Evolutionary conservation across 2,329 filamentous ascomycete genomes (phyloP), one percentile per base, ranked within the genome.

Genomic region (Colletotrichum trifolii): DNA sequence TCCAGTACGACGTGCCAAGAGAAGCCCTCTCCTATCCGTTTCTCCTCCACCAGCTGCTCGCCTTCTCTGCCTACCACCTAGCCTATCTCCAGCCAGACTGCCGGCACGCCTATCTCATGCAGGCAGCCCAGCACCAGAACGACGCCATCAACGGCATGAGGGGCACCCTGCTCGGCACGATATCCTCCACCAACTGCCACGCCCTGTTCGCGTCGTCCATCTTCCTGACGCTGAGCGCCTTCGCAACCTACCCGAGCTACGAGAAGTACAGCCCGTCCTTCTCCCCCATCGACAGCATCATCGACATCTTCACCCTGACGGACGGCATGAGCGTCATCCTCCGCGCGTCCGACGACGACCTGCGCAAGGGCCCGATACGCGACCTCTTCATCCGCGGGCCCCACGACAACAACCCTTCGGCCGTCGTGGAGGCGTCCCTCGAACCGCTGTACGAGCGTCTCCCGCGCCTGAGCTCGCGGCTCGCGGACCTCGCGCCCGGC

Each of bases 51-150:
- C 74, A 77, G 40, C 58, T 78, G 2, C 69, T 77, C 3, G 75
- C 75, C 46, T 69, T 75, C 7, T 70, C 76, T 2, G 74, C 75
- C 8, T 71, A 73, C 43, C 74, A 77, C 50, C 66, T 76, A 7
- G 74, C 72, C 4, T 71, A 70, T 13, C 67, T 76, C 1, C 54
- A 71, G 2, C 73, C 75, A 2, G 68, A 71, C 6, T 70, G 71
- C 7, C 68, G 69, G 2, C 68, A 67, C 39, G 58, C 54, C 66
- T 73, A 73, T 59, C 66, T 69, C 1, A 69, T 75, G 2, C 71
- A 71, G 8, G 76, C 74, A 1, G 73, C 75, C 1, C 73, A 76
- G 17, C 76, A 78, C 38, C 76, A 77, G 46, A 75, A 71, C 54
- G 69, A 73, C n/a, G 74, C 76, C 17, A 71, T 75, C 11, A 68